Percentiles rank a stretch among this genome's conserved stretches.
phyloP scores from a whole-genome alignment of 108 stramenopile species.

The Cafeteria roenbergensis region DNA sequence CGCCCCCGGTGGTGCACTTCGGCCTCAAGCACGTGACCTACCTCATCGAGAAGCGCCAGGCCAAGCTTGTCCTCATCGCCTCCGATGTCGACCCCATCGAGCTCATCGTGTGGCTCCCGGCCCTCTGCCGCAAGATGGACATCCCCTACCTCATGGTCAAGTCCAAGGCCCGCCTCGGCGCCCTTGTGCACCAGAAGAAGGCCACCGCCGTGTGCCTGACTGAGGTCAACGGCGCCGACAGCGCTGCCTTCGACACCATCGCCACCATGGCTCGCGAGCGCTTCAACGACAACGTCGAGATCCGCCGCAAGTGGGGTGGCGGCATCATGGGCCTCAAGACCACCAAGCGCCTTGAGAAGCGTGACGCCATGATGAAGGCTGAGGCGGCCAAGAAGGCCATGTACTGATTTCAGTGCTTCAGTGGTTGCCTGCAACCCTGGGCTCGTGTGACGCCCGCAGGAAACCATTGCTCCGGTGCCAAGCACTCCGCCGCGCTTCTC shows the following conservation, averaged over 20 bases:
- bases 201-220: constrained; percentile 68
- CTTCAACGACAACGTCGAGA: constrained; percentile 82
- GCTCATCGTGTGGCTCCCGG: constrained; percentile 94
- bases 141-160: constrained; percentile 98
- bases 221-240: constrained; percentile 74
- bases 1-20: constrained; percentile 66
- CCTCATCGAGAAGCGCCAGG: constrained; percentile 97
- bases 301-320: constrained; percentile 89
- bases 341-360: constrained; percentile 89
- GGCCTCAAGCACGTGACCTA: constrained; percentile 97
- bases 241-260: constrained; percentile 62
- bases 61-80: constrained; percentile 85
- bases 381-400: constrained; percentile 94
- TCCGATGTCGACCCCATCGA: constrained; percentile 97
- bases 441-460: too few species aligned
- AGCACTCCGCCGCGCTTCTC: too few species aligned
- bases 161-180: constrained; percentile 94
- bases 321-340: constrained; percentile 99
- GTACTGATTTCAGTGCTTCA: too few species aligned
- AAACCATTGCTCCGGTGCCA: too few species aligned
- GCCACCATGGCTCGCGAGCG: constrained; percentile 64
- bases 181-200: constrained; percentile 88
- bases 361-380: constrained; percentile 74
- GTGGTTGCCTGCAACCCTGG: too few species aligned
- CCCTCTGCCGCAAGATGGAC: constrained; percentile 96